These are phyloP conservation scores for Zymoseptoria passerinii DNA, from an alignment of 2,329 filamentous ascomycete species.

Conservation along the genomic window DNA sequence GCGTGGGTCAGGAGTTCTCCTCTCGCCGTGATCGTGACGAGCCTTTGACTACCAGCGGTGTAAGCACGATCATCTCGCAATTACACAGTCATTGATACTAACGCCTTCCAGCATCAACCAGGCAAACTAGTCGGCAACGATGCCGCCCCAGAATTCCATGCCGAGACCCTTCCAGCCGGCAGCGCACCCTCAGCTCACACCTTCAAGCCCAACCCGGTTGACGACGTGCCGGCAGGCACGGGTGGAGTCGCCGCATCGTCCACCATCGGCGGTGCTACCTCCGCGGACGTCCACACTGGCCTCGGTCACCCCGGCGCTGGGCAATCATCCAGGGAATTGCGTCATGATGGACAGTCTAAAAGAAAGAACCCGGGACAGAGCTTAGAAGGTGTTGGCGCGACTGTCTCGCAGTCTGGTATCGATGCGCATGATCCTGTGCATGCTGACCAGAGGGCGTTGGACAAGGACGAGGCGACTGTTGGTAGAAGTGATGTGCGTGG, in stretches of 20 bases:
- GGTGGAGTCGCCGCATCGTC: constrained; percentile 37
- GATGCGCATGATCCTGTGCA: constrained; percentile 29
- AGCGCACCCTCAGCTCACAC: constrained; percentile 48
- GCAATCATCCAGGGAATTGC: constrained; percentile 43
- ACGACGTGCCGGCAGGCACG: constrained; percentile 35
- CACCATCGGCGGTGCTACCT: constrained; percentile 46
- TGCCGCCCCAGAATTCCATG: constrained; percentile 53
- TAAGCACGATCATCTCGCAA: constrained; percentile 31
- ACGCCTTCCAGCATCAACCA: constrained; percentile 49
- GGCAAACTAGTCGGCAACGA: constrained; percentile 55
- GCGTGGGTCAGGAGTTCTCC: constrained; percentile 48
- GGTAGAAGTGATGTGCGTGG: constrained; percentile 27
- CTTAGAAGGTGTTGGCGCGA: constrained; percentile 37
- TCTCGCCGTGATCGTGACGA: constrained; percentile 44
- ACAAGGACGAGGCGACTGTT: constrained; percentile 28
- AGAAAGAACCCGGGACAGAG: constrained; percentile 33
- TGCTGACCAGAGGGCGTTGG: constrained; percentile 32
- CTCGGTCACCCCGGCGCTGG: constrained; percentile 44
- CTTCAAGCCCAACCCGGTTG: constrained; percentile 37
- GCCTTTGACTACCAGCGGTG: constrained; percentile 47
- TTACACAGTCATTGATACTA: background rate
- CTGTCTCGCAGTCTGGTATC: constrained; percentile 15
- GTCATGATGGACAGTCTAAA: constrained; percentile 38
- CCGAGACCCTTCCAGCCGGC: constrained; percentile 52
- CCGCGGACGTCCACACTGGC: constrained; percentile 45